Evolutionary conservation across 306 rosid species (phyloP), one percentile per base, ranked within the genome.

Genomic region (Glycine tomentella): DNA sequence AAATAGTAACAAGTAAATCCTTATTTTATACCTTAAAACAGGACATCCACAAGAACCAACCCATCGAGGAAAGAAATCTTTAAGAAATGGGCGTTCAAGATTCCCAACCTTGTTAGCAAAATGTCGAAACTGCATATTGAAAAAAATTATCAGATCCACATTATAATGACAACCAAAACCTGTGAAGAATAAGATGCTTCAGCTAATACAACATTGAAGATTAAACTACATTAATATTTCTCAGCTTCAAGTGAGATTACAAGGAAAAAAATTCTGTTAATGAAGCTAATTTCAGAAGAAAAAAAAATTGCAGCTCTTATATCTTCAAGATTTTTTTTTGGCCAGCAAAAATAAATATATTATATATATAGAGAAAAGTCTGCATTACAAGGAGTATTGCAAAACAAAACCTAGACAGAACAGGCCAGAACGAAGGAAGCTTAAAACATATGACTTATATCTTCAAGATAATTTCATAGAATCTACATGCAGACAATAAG

Each of bases 51-150:
- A 91, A 58, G 90, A 87, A 83, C 93, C 93, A 25, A 95, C 97
- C 98, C 98, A 95, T 64, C 98, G 93, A 75, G 99, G 99, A 74
- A 95, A 90, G 88, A 93, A 95, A 65, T 95, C 99, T 85, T 95
- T 95, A 72, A 95, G 98, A 89, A 95, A 95, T 48, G 99, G 98
- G 33, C 99, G 99, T 87, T 95, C 99, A 59, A 95, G 94, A 88
- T 95, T 95, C 72, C 98, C 99, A 83, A 95, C 90, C 84, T 95
- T 95, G 81, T 95, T 95, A 63, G 99, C 97, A 84, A 93, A 91
- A 81, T 93, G 99, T 80, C 99, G 93, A 84, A 95, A 95, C 99
- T 95, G 94, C 94, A 81, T 73, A 69, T 69, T n/a, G 15, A 65
- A 72, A 7, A 16, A 65, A 73, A 42, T 13, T 20, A 56, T 57